Percentiles rank a stretch among this genome's conserved stretches.
Conservation (phyloP, 805 yeast species). For the Cyberlindnera amylophila region DNA sequence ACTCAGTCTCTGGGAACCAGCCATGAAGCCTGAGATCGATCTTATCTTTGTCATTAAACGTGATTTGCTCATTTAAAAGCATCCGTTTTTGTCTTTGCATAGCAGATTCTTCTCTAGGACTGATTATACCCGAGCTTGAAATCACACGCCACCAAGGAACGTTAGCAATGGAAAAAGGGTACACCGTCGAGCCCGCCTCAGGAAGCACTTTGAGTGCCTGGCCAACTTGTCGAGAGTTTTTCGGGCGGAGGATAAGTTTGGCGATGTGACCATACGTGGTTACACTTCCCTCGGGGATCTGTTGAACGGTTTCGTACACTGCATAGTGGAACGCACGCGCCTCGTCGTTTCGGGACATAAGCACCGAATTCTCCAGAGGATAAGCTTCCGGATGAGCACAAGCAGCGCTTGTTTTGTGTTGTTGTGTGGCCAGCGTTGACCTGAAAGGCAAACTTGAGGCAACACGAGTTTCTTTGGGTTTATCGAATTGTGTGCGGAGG, state of each 20-base stretch:
- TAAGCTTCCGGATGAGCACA: not conserved
- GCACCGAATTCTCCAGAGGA: not conserved
- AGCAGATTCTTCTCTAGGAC: constrained; percentile 44
- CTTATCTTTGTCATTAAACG: constrained; percentile 27
- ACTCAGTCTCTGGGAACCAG: constrained; percentile 58
- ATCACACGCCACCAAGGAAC: constrained; percentile 73
- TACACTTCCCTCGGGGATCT: constrained; percentile 60
- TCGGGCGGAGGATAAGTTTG: constrained; percentile 54
- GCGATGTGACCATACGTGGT: constrained; percentile 80
- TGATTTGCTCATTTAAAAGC: constrained; percentile 47
- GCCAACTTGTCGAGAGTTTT: constrained; percentile 73
- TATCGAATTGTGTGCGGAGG: too few species aligned
- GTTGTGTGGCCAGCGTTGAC: too few species aligned
- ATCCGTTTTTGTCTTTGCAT: constrained; percentile 43
- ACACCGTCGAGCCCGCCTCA: not conserved
- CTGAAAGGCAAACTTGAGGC: too few species aligned
- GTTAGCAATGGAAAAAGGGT: constrained; percentile 13
- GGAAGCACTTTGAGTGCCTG: constrained; percentile 56
- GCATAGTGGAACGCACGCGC: constrained; percentile 55
- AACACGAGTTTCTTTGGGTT: too few species aligned
- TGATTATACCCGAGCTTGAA: constrained; percentile 57
- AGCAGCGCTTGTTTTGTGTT: too few species aligned
- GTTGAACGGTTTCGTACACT: constrained; percentile 49
- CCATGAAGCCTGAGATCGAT: constrained; percentile 49
- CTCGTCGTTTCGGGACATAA: constrained; percentile 34